These are phyloP conservation scores for Exsudoporus floridanus DNA, from an alignment of 1,284 basidiomycete genomes.

Conservation along the genomic window DNA sequence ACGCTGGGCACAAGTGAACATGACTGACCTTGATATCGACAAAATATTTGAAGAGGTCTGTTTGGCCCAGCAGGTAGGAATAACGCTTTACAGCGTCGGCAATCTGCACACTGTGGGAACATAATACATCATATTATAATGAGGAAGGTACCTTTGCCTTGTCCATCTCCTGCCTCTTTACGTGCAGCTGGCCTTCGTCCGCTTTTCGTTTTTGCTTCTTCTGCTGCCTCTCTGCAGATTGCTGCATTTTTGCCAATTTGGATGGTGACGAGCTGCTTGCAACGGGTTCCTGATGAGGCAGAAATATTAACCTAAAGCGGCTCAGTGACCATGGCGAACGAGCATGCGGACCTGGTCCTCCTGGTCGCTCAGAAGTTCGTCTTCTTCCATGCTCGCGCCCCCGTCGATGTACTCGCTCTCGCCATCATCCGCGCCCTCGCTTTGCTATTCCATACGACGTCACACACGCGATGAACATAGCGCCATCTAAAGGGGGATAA, in stretches of 20 bases:
- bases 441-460: conserved; percentile 46
- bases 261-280: conserved; percentile 40
- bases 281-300: conserved; percentile 27
- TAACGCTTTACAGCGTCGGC: conserved; percentile 95
- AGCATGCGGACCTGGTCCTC: conserved; percentile 43
- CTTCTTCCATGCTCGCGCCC: conserved; percentile 50
- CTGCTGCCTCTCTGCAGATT: conserved; percentile 42
- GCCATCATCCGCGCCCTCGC: conserved; percentile 60
- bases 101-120: conserved; percentile 49
- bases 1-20: neutral
- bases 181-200: conserved; percentile 66
- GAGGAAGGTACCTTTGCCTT: conserved; percentile 65
- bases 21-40: conserved; percentile 83
- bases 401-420: conserved; percentile 66
- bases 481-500: neutral
- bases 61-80: conserved; percentile 92
- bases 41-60: conserved; percentile 94
- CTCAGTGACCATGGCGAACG: conserved; percentile 8
- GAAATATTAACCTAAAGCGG: conserved; percentile 1
- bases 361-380: conserved; percentile 61
- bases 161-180: conserved; percentile 75
- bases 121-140: neutral
- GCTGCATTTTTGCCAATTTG: conserved; percentile 40
- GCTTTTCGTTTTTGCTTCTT: conserved; percentile 67
- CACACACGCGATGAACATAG: conserved; percentile 14